Evolutionary conservation across 169 alveolate genomes (phyloP).

Genomic region (Cryptosporidium ryanae): DNA sequence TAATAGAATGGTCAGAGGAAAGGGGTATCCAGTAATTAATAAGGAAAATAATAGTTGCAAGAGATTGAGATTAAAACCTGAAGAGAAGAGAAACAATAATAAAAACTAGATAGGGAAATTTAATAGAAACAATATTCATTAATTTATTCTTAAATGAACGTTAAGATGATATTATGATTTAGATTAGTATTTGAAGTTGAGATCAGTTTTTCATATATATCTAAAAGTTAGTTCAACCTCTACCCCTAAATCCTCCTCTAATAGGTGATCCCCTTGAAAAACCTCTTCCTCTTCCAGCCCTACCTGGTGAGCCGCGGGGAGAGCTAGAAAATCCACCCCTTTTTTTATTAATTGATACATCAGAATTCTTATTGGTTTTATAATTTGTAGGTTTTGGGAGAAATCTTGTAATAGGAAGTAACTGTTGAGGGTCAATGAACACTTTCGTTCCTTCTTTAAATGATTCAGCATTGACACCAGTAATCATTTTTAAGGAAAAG

Average conservation of each 20-base stretch:
- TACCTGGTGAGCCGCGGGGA: conserved; percentile 41
- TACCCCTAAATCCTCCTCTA: conserved; percentile 73
- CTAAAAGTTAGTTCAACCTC: conserved; percentile 52
- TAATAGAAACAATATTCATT: conserved; percentile 23
- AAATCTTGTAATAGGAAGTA: conserved; percentile 88
- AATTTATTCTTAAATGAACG: conserved; percentile 64
- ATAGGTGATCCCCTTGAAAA: conserved; percentile 73
- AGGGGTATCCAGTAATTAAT: conserved; percentile 27
- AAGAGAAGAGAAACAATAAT: not conserved
- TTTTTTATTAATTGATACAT: conserved; percentile 76
- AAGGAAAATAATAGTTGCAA: not conserved
- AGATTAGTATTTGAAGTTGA: conserved; percentile 54
- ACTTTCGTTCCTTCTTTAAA: conserved; percentile 83
- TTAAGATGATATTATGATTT: conserved; percentile 17
- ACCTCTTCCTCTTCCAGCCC: conserved; percentile 77
- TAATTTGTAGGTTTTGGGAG: conserved; percentile 78
- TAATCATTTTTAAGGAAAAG: conserved; percentile 88
- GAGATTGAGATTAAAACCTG: conserved; percentile 41
- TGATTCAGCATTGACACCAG: conserved; percentile 87
- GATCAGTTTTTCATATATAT: conserved; percentile 4
- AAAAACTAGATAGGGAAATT: not conserved
- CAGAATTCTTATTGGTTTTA: conserved; percentile 77
- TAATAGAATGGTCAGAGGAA: conserved; percentile 18
- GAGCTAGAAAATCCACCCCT: conserved; percentile 61
- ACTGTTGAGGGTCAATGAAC: conserved; percentile 87